Percentiles rank a stretch among this genome's conserved stretches.
Conservation (phyloP, 2,329 filamentous ascomycete species). For the Aspergillus tanneri region DNA sequence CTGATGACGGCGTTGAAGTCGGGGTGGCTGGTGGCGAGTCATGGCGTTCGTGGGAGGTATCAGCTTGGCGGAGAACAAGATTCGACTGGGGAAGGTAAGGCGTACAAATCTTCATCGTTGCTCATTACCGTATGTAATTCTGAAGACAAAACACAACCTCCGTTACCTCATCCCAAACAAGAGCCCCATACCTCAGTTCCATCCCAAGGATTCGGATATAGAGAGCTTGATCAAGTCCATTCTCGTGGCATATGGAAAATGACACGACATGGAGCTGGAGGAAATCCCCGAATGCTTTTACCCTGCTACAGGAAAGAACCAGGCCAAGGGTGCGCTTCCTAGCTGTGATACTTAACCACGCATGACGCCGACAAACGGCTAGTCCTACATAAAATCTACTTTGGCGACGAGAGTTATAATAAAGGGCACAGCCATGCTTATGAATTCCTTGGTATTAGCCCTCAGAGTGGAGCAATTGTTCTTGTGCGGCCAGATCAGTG, state of each 20-base stretch:
- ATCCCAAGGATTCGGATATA: constrained; percentile 42
- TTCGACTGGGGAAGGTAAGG: constrained; percentile 42
- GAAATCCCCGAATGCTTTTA: constrained; percentile 58
- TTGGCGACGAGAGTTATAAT: constrained; percentile 57
- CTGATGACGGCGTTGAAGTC: constrained; percentile 51
- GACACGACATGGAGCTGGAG: constrained; percentile 51
- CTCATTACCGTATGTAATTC: not conserved
- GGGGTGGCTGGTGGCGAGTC: constrained; percentile 53
- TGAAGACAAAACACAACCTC: constrained; percentile 27
- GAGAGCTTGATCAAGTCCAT: constrained; percentile 60
- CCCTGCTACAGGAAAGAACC: constrained; percentile 56
- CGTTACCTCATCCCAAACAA: constrained; percentile 41
- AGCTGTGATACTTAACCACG: no score
- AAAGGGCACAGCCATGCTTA: constrained; percentile 59
- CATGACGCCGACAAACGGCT: no score
- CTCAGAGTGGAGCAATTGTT: constrained; percentile 48
- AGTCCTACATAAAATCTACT: constrained; percentile 61
- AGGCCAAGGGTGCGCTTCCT: constrained; percentile 53
- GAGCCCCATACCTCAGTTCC: constrained; percentile 48
- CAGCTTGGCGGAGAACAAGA: constrained; percentile 19
- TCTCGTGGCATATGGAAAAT: constrained; percentile 53
- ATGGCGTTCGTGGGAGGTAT: constrained; percentile 53
- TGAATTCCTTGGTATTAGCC: constrained; percentile 54
- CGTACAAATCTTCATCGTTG: no score
- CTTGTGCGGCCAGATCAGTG: constrained; percentile 63